These are phyloP conservation scores for Chenopodium quinoa DNA, from an alignment of 148 eudicot species.

Conservation along the genomic window DNA sequence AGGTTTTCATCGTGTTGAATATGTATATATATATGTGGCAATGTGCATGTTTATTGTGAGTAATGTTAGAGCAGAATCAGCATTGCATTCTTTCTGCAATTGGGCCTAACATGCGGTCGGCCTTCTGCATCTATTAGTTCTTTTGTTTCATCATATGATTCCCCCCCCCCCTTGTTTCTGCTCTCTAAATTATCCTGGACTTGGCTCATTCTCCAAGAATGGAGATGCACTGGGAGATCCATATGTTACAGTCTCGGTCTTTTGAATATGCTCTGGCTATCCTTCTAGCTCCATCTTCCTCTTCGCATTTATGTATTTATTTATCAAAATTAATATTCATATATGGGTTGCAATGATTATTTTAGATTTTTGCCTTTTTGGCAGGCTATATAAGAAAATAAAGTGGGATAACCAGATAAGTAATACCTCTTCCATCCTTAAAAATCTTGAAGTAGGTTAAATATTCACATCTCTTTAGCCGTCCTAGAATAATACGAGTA, in stretches of 20 bases:
- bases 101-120: slow-evolving; percentile 3
- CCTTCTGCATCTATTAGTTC: neutral
- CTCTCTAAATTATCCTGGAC: neutral
- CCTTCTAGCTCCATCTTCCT: neutral
- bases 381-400: no score
- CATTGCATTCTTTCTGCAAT: slow-evolving; percentile 9
- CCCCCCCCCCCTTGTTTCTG: neutral
- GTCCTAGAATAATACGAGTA: no score
- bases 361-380: no score
- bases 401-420: no score
- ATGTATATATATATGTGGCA: slow-evolving; percentile 9
- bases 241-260: neutral
- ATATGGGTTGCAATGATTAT: no score
- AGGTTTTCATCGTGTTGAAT: neutral
- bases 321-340: no score
- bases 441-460: no score
- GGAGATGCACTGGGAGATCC: no score
- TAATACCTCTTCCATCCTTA: no score
- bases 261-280: neutral
- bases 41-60: slow-evolving; percentile 21
- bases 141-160: neutral
- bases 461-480: no score
- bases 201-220: neutral
- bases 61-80: neutral
- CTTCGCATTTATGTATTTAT: neutral